Conservation (phyloP, 805 yeast genomes). For the Candida nemodendra region DNA sequence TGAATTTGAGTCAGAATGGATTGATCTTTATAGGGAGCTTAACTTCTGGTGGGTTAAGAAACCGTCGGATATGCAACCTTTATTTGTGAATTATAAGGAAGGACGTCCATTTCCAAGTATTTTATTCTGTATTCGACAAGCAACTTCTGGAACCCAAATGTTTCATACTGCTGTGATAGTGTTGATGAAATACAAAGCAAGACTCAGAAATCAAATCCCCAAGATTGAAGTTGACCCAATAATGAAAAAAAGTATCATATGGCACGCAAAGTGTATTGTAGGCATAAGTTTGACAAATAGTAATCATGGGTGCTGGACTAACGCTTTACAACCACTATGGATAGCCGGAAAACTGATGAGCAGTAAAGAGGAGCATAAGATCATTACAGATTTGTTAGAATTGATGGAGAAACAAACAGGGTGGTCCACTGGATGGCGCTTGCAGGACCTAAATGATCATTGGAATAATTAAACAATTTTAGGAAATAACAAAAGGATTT, state of each 20-base stretch:
- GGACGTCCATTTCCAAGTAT: slow-evolving; percentile 37
- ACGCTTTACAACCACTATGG: slow-evolving; percentile 28
- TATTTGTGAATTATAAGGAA: slow-evolving; percentile 24
- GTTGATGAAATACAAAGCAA: slow-evolving; percentile 39
- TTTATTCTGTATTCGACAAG: slow-evolving; percentile 39
- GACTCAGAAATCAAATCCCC: slow-evolving; percentile 18
- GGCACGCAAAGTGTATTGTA: slow-evolving; percentile 39
- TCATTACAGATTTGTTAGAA: slow-evolving; percentile 21
- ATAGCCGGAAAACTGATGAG: slow-evolving; percentile 28
- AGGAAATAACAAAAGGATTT: too few species aligned
- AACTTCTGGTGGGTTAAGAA: slow-evolving; percentile 33
- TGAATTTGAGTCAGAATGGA: slow-evolving; percentile 37
- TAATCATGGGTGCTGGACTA: slow-evolving; percentile 27
- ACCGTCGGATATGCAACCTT: slow-evolving; percentile 36
- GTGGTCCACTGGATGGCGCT: slow-evolving; percentile 23
- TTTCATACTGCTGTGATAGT: slow-evolving; percentile 41
- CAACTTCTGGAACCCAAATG: slow-evolving; percentile 40
- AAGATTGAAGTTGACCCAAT: slow-evolving; percentile 11
- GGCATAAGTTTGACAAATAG: slow-evolving; percentile 34
- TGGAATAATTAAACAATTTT: slow-evolving; percentile 15
- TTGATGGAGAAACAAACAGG: slow-evolving; percentile 26
- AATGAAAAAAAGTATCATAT: slow-evolving; percentile 19
- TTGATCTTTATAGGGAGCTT: slow-evolving; percentile 37
- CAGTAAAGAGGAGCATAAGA: slow-evolving; percentile 24
- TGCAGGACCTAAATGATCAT: slow-evolving; percentile 21